Base-by-base conservation (phyloP, 371 early-diverging fungal species). In the Mucor racemosus region DNA sequence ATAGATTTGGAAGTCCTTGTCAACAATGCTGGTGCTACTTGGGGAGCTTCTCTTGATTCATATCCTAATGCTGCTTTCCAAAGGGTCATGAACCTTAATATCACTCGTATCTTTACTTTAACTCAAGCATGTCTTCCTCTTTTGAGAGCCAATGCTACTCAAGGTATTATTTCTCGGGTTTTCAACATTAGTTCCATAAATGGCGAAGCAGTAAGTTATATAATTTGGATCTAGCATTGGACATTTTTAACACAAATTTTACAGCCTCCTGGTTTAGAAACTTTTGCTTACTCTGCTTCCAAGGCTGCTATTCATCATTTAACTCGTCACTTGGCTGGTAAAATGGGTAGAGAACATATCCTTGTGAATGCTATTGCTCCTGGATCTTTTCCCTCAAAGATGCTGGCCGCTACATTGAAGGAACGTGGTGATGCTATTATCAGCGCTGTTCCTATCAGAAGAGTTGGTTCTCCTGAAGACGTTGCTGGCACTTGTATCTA, bases 301-400 rank as follows among this genome's bases (percentile, higher is more conserved):
- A 94, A 94, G 72, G 93, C 94, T 1, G 94, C 92, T 3, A 75
- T 93, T 33, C 93, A 93, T 68, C 93, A 92, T 55, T 67, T 94
- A 72, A 88, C 90, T 1, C 78, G 86, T 19, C 89, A 89, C 46
- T 76, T 94, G 70, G 91, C 92, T 4, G 81, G 79, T 11, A 87
- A 88, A 41, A 68, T 94, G 46, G 92, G 88, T 21, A 58, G 61
- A 62, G 81, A 86, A 26, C 67, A 85, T 62, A 91, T 97, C 61
- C 86, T 92, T 15, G 93, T 93, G 33, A 97, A 97, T 68, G 94
- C 94, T 8, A 86, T 97, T 64, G 96, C 97, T 0, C 96, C 97
- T 0, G 97, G 97, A 0, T 84, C 93, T 6, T 97, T 95, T 77
- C 88, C 90, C 60, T 90, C 90, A 60, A 92, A 91, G 70, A 97